A percentile compares a stretch with the other conserved stretches of the same genome.
phyloP scores from a whole-genome alignment of 2,329 filamentous ascomycete genomes.

The Periconia digitata region DNA sequence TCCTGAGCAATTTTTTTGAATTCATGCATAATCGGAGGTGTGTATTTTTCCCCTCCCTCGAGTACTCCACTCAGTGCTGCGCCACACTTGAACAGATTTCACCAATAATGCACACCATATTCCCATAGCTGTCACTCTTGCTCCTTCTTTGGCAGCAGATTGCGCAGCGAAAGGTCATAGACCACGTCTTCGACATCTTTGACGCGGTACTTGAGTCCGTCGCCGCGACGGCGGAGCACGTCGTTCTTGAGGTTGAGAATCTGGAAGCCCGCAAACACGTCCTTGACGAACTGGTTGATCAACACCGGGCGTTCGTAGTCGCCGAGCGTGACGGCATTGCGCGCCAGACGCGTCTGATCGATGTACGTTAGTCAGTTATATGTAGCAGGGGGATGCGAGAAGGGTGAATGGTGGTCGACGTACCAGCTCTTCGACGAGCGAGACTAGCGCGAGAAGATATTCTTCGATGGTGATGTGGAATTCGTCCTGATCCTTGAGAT shows the following conservation, averaged over 20 bases:
- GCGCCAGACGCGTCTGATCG: conserved; percentile 80
- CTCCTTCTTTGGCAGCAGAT: conserved; percentile 59
- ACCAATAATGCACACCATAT: no score
- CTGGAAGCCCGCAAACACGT: conserved; percentile 94
- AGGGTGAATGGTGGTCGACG: conserved; percentile 13
- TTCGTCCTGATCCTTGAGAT: conserved; percentile 82
- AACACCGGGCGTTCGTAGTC: conserved; percentile 83
- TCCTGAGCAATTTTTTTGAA: background rate
- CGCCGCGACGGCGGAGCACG: conserved; percentile 79
- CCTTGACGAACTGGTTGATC: conserved; percentile 91
- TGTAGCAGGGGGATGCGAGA: conserved; percentile 4
- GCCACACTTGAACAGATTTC: background rate
- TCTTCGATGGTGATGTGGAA: conserved; percentile 98
- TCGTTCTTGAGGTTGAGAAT: conserved; percentile 98
- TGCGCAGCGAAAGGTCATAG: conserved; percentile 88
- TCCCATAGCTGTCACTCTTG: conserved; percentile 3
- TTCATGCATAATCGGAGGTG: background rate
- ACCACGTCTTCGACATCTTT: conserved; percentile 99
- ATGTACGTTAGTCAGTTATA: no score
- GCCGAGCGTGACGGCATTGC: conserved; percentile 90
- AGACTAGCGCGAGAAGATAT: conserved; percentile 86
- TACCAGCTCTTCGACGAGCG: conserved; percentile 84
- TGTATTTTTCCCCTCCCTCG: background rate
- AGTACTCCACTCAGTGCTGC: background rate
- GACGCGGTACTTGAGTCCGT: conserved; percentile 94